phyloP scores from a whole-genome alignment of 441 rosid species.

The Flueggea neowawraea region DNA sequence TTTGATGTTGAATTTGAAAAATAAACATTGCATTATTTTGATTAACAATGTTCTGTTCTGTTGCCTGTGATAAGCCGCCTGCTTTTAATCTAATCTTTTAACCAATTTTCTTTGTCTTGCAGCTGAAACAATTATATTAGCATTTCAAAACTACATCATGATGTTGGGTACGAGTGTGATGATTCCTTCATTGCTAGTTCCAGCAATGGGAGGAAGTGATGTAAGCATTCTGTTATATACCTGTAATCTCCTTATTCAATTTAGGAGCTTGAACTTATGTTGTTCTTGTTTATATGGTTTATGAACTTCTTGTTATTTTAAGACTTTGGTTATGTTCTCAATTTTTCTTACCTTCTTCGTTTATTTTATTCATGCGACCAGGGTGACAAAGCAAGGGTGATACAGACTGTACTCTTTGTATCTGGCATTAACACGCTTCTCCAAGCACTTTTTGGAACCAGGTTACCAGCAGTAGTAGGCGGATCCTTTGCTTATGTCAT shows the following conservation, averaged over 20 bases:
- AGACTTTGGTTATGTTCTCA: neutral
- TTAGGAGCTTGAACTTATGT: neutral
- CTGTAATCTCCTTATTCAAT: neutral
- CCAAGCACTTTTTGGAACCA: constrained; percentile 90
- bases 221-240: constrained; percentile 37
- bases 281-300: neutral
- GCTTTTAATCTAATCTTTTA: too few species aligned
- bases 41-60: too few species aligned
- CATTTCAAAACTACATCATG: constrained; percentile 88
- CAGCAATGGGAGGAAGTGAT: constrained; percentile 93
- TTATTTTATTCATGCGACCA: constrained; percentile 18
- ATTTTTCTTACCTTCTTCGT: neutral
- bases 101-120: constrained; percentile 19
- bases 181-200: constrained; percentile 96
- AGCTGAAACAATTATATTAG: constrained; percentile 90
- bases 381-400: constrained; percentile 96
- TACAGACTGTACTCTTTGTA: constrained; percentile 88
- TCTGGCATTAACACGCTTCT: constrained; percentile 93
- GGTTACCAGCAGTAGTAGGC: constrained; percentile 93
- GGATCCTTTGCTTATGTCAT: constrained; percentile 96
- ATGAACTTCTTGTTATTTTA: too few species aligned
- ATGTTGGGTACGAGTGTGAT: constrained; percentile 95
- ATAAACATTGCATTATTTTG: too few species aligned
- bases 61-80: too few species aligned
- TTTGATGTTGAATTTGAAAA: too few species aligned